Base-by-base conservation (phyloP, 106 monocot species). In the Apostasia ramifera region DNA sequence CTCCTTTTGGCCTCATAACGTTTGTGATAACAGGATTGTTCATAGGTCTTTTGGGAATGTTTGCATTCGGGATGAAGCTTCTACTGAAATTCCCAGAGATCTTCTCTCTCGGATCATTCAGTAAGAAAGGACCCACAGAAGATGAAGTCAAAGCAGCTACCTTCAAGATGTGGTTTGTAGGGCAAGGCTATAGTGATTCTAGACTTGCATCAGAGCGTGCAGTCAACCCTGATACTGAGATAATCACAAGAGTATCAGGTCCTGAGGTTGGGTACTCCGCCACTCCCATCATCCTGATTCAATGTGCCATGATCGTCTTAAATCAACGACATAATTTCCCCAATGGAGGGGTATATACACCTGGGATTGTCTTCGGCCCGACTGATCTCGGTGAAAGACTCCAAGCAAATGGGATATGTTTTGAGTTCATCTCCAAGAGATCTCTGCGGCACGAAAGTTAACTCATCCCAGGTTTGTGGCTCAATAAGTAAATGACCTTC, bases 121-220 rank as follows among this genome's bases (percentile, higher is more conserved):
- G 89, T 41, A 98, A 87, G 76, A 78, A 61, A 11, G 97, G 97
- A 8, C 97, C 97, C 3, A 83, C 97, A 3, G 92, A 89, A 63
- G 97, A 92, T 73, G 85, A 98, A 73, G 92, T 98, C 10, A 56
- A 49, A 0, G 81, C 86, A 66, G 92, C 97, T 40, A 68, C 79
- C 8, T 98, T 98, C 79, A 98, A 92, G 53, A 98, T 98, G 97
- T 98, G 92, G 95, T 98, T 98, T 63, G 61, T 98, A 1, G 97
- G 83, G 42, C 43, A 63, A 58, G 97, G 92, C 12, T 98, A 81
- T 71, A 90, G 81, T 55, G 80, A 98, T 75, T 77, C 37, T 10
- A 73, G 57, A 14, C 48, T 67, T 53, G 80, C 81, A 1, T 79
- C 82, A 13, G 70, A 77, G 48, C 47, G 63, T 12, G 58, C 43